Conservation (phyloP, 306 rosid species). For the Fragaria vesca region DNA sequence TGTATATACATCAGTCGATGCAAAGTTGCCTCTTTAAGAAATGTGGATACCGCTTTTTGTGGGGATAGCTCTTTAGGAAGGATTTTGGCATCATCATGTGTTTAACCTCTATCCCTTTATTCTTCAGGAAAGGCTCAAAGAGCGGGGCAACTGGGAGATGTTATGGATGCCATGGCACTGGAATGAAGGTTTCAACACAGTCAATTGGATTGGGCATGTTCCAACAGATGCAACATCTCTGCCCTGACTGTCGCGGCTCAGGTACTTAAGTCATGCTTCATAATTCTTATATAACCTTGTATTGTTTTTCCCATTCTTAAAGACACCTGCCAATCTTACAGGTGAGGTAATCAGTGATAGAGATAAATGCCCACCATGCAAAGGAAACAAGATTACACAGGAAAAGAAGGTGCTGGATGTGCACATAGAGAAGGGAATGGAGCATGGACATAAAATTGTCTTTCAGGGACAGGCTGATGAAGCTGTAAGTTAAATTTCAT, state of each 20-base stretch:
- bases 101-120: neutral
- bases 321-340: constrained; percentile 22
- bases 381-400: constrained; percentile 54
- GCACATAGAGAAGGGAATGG: constrained; percentile 75
- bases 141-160: constrained; percentile 64
- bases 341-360: constrained; percentile 72
- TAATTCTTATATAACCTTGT: constrained; percentile 8
- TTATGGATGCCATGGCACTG: constrained; percentile 69
- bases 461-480: constrained; percentile 80
- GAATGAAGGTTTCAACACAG: constrained; percentile 61
- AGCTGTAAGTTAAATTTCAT: constrained; percentile 41
- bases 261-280: constrained; percentile 37
- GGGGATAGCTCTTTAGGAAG: neutral
- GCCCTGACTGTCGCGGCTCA: constrained; percentile 65
- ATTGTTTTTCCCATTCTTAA: constrained; percentile 10
- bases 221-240: constrained; percentile 73
- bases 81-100: neutral
- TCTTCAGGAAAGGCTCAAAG: constrained; percentile 71
- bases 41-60: neutral
- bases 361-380: constrained; percentile 74
- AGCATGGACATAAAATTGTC: constrained; percentile 61
- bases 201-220: constrained; percentile 69
- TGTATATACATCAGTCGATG: neutral
- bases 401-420: constrained; percentile 79
- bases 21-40: neutral